Evolutionary conservation across 176 grass and related monocot genomes (phyloP).

Genomic region (Cenchrus purpureus): DNA sequence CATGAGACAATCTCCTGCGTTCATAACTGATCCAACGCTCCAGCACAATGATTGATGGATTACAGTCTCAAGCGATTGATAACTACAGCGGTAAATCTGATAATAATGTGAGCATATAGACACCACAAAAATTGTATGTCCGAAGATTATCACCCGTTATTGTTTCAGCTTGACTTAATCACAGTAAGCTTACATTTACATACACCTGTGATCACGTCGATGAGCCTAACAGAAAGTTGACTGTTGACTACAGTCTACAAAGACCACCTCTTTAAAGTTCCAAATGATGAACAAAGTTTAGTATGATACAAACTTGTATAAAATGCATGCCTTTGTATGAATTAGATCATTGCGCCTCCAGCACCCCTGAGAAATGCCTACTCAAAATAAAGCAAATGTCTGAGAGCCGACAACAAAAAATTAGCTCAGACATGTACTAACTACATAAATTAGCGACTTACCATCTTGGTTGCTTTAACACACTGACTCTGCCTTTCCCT

Average conservation of each 20-base stretch:
- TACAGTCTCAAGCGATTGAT: too few species aligned
- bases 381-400: constrained; percentile 29
- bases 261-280: background rate
- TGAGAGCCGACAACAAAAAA: constrained; percentile 20
- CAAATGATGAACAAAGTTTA: constrained; percentile 19
- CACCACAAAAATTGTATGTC: background rate
- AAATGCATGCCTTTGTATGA: constrained; percentile 41
- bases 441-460: constrained; percentile 25
- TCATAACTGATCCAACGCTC: too few species aligned
- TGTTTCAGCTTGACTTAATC: background rate
- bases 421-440: background rate
- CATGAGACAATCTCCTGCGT: too few species aligned
- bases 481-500: constrained; percentile 77
- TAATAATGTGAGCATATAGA: background rate
- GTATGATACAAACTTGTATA: constrained; percentile 39
- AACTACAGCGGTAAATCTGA: background rate
- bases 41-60: too few species aligned
- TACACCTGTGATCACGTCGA: constrained; percentile 20
- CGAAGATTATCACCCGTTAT: background rate
- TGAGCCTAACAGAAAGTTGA: constrained; percentile 27
- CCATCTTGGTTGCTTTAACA: constrained; percentile 87
- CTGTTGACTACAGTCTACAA: background rate
- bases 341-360: constrained; percentile 67
- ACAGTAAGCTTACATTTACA: constrained; percentile 41
- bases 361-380: constrained; percentile 86